These are phyloP conservation scores for Yamadazyma olivae DNA, from an alignment of 805 yeast species.

Conservation along the genomic window DNA sequence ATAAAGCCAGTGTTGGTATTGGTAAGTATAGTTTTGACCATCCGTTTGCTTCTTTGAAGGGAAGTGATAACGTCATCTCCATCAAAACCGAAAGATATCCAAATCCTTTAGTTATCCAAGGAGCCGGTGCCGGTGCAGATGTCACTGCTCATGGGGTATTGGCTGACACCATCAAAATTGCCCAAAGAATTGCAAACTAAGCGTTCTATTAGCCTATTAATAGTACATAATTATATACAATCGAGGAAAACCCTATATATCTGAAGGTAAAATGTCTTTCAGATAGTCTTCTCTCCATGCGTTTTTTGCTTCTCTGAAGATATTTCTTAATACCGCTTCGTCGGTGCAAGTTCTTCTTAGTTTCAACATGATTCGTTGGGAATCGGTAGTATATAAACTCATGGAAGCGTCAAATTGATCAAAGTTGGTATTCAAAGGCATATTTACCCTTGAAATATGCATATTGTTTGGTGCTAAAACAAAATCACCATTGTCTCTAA, in stretches of 20 bases:
- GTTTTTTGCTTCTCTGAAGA: constrained; percentile 56
- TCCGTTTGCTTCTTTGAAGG: constrained; percentile 93
- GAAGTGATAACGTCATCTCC: constrained; percentile 93
- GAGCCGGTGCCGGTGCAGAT: constrained; percentile 91
- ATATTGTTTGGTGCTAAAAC: constrained; percentile 85
- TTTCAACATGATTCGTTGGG: constrained; percentile 70
- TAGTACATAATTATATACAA: constrained; percentile 3
- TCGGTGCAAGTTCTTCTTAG: constrained; percentile 63
- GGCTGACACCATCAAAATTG: constrained; percentile 89
- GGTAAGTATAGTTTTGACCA: constrained; percentile 84
- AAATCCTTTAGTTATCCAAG: constrained; percentile 92
- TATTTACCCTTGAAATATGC: constrained; percentile 70
- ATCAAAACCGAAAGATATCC: constrained; percentile 89
- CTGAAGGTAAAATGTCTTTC: constrained; percentile 15
- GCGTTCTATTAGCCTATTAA: not conserved
- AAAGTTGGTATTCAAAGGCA: constrained; percentile 22
- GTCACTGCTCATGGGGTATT: constrained; percentile 81
- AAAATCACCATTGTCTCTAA: constrained; percentile 73
- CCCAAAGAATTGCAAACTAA: constrained; percentile 68
- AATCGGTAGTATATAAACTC: constrained; percentile 46
- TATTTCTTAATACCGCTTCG: constrained; percentile 41
- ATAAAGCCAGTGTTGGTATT: constrained; percentile 78
- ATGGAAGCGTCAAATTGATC: constrained; percentile 23
- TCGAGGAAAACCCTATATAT: no score
- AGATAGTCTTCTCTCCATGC: constrained; percentile 11